Evolutionary conservation across 257 asterid genomes (phyloP).

Genomic region (Forsythia suspensa): DNA sequence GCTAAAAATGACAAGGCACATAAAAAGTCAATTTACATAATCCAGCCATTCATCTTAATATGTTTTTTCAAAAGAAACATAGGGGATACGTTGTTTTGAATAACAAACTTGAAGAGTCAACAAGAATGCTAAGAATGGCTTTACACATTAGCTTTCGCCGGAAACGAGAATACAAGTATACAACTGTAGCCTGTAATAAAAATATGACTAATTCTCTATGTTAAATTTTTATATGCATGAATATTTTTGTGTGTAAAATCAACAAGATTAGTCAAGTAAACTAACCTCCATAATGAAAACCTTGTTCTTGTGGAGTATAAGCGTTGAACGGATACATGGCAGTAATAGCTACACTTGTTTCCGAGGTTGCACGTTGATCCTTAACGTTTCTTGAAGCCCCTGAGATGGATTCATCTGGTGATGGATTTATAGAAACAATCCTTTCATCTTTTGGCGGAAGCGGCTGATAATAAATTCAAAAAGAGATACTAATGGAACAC

Average conservation of each 20-base stretch:
- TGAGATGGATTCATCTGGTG: conserved; percentile 65
- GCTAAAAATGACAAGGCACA: no score
- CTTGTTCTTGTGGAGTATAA: conserved; percentile 67
- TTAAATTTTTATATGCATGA: not conserved
- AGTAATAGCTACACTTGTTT: conserved; percentile 55
- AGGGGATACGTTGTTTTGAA: not conserved
- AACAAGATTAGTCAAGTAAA: not conserved
- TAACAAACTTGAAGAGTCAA: not conserved
- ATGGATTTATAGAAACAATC: conserved; percentile 63
- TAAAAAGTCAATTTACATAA: not conserved
- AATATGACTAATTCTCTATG: no score
- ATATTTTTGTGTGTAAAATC: not conserved
- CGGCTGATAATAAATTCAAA: conserved; percentile 58
- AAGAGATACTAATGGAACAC: conserved; percentile 28
- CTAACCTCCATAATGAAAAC: conserved; percentile 80
- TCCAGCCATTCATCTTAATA: not conserved
- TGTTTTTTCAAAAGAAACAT: not conserved
- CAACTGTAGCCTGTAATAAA: no score
- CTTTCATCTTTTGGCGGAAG: conserved; percentile 86
- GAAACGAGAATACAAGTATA: no score
- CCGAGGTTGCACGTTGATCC: conserved; percentile 61
- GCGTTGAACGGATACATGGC: conserved; percentile 54
- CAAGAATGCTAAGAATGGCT: no score
- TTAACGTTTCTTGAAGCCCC: conserved; percentile 64
- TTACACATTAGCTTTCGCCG: not conserved